Conservation (phyloP, 2,329 filamentous ascomycete genomes). For the Coccinonectria pachysandricola region DNA sequence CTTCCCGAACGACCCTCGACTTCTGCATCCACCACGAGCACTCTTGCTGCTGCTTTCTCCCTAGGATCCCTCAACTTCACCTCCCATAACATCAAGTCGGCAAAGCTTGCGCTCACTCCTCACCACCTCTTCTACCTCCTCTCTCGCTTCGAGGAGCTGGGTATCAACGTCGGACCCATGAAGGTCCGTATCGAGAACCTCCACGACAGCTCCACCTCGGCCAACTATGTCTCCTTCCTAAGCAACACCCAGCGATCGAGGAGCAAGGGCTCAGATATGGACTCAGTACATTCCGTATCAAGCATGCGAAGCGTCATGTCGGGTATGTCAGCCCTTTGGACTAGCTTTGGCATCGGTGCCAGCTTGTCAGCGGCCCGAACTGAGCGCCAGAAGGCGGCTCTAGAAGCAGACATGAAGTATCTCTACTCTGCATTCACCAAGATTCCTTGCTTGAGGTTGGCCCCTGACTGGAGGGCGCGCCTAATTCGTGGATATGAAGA, state of each 20-base stretch:
- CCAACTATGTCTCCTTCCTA: conserved; percentile 93
- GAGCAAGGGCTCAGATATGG: conserved; percentile 69
- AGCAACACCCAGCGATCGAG: conserved; percentile 68
- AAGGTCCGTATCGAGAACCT: conserved; percentile 92
- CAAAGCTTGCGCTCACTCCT: conserved; percentile 83
- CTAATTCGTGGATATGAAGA: conserved; percentile 92
- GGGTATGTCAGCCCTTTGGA: conserved; percentile 89
- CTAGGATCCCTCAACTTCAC: conserved; percentile 77
- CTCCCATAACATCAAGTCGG: conserved; percentile 76
- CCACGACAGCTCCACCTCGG: conserved; percentile 73
- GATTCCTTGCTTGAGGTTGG: conserved; percentile 80
- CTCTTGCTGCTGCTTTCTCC: conserved; percentile 76
- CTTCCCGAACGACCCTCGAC: conserved; percentile 53
- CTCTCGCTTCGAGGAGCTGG: conserved; percentile 87
- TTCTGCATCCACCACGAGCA: conserved; percentile 59
- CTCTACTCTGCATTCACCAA: conserved; percentile 98
- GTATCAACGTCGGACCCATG: conserved; percentile 88
- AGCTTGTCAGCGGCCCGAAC: conserved; percentile 72
- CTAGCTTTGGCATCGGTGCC: conserved; percentile 71
- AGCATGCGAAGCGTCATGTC: conserved; percentile 97
- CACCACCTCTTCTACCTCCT: conserved; percentile 96
- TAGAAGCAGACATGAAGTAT: conserved; percentile 85
- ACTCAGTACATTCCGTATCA: conserved; percentile 89
- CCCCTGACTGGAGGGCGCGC: conserved; percentile 85
- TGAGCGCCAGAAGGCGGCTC: conserved; percentile 78